Evolutionary conservation across 805 yeast genomes (phyloP), one percentile per base, ranked within the genome.

Genomic region (Sugiyamaella floridensis): DNA sequence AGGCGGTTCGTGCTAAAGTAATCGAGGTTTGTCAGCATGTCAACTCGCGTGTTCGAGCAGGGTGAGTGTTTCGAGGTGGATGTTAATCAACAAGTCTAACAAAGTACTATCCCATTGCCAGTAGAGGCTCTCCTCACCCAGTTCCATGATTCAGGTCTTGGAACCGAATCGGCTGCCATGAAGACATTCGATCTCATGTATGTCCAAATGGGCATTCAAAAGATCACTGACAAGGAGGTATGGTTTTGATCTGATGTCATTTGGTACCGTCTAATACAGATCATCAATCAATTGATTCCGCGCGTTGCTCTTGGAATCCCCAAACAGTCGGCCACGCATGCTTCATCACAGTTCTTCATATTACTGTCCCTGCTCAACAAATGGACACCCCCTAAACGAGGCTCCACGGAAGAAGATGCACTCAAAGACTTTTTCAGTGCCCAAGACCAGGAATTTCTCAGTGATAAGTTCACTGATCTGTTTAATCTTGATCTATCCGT

Each of bases 31-130:
- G 89, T 40, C 82, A 82, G 55, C 83, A 86, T 63, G 62, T 88
- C 12, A 74, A 85, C 49, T 81, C 88, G 0, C 74, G 96, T 49
- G 70, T 87, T 51, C 77, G 74, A 82, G 18, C 70, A 73, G 28
- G 56, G 66, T 14, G 66, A 45, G 58, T 56, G 47, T 11, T 15
- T 40, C 22, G 28, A 56, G 42, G 45, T 1, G 41, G 26, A n/a
- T n/a, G n/a, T n/a, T n/a, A n/a, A n/a, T n/a, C n/a, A n/a, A n/a
- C n/a, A n/a, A n/a, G n/a, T n/a, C n/a, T n/a, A n/a, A n/a, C n/a
- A n/a, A n/a, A n/a, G n/a, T n/a, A n/a, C n/a, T n/a, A n/a, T 88
- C n/a, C 71, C 74, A 58, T 65, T 89, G 19, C 97, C 97, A 0
- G 75, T 82, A 0, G 71, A 70, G 16, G 77, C 82, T 44, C 71